Evolutionary conservation across 352 stramenopile species (phyloP), one percentile per base, ranked within the genome.

Genomic region (Globisporangium cylindrosporum): DNA sequence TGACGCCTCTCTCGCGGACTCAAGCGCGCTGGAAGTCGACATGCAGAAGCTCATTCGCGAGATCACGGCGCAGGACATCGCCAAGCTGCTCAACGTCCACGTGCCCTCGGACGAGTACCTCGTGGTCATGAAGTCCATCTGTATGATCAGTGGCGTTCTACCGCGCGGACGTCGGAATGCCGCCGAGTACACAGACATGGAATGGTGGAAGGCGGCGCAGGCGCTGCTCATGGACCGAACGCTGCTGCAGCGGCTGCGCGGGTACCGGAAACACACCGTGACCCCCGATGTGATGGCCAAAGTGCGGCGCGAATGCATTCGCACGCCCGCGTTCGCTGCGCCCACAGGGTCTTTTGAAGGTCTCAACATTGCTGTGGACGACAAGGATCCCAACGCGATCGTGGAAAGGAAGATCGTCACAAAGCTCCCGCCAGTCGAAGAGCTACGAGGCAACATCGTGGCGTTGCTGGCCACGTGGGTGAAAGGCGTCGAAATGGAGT

Each of bases 201-300:
- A 94, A 56, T 94, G 86, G 86, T 93, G 84, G 86, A 91, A 92
- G 59, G 86, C 84, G 0, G 79, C 80, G 14, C 87, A 94, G 61
- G 85, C 87, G 10, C 56, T 94, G 65, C 73, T 94, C 18, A 94
- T 94, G 85, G 85, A 94, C 66, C 80, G 87, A 25, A 82, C 74
- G 48, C 62, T 94, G 9, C 56, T 94, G 20, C 80, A 84, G 43
- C 76, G 80, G 7, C 62, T 94, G 36, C 72, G 86, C 4, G 68
- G 77, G 0, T 91, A 91, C 62, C 73, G 78, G 0, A 75, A 89
- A 22, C 80, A 85, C 22, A 57, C 49, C 1, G 68, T 93, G 27
- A 75, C 81, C 0, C 69, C 85, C 1, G 85, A 94, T 8, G 78
- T 94, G 14, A 92, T 93, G 76, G 73, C 82, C 0, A 94, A 94